These are phyloP conservation scores for Pestalotiopsis sp. DNA, from an alignment of 2,329 filamentous ascomycete genomes.

Conservation along the genomic window DNA sequence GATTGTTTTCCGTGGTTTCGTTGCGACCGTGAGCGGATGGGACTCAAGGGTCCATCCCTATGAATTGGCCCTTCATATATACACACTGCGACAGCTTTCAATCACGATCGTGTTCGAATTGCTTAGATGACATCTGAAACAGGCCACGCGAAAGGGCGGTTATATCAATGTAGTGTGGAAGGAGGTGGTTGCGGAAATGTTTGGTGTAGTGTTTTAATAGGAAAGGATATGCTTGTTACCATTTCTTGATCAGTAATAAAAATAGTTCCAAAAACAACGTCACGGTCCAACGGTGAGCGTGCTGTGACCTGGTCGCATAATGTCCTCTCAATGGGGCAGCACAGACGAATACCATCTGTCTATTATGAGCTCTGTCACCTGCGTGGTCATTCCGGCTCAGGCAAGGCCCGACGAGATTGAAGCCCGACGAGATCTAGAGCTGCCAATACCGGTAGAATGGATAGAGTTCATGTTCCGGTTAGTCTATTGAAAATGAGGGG, in stretches of 20 bases:
- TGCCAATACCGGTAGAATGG: background rate
- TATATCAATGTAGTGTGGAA: background rate
- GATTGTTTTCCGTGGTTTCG: background rate
- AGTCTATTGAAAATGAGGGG: background rate
- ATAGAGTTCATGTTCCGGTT: background rate
- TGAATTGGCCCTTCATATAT: background rate
- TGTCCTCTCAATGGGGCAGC: background rate
- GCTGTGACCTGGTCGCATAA: background rate
- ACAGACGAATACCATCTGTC: background rate
- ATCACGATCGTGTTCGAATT: background rate
- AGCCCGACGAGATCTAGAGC: background rate
- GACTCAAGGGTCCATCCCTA: background rate
- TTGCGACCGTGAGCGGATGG: background rate
- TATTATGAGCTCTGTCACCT: background rate
- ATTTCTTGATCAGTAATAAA: background rate
- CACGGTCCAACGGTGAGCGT: background rate
- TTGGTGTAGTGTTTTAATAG: background rate
- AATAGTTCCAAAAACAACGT: background rate
- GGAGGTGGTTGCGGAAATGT: background rate
- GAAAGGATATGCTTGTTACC: background rate
- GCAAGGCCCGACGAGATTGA: background rate
- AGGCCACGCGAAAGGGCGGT: background rate
- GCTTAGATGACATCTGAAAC: background rate
- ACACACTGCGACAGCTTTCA: background rate
- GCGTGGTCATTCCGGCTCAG: background rate